A percentile compares a stretch with the other conserved stretches of the same genome.
These are phyloP conservation scores for Butyriboletus loyo DNA, from an alignment of 768 basidiomycete species.

Conservation along the genomic window DNA sequence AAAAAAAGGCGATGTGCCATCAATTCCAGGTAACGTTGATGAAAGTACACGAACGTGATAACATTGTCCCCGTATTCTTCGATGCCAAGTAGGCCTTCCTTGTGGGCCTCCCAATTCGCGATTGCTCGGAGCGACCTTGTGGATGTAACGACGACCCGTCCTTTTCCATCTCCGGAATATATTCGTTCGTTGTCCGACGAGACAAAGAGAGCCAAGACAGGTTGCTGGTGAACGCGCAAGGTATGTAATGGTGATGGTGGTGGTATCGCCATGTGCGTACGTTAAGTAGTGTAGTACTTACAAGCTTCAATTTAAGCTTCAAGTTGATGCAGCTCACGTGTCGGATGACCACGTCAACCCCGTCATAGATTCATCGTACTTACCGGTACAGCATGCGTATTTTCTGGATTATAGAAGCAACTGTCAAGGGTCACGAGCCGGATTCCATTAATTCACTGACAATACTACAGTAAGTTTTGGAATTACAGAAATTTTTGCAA, in stretches of 20 bases:
- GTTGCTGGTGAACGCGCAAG: constrained; percentile 67
- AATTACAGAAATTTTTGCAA: no score
- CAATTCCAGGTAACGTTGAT: not conserved
- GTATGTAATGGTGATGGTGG: constrained; percentile 68
- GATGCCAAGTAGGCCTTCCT: constrained; percentile 70
- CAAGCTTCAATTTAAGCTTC: no score
- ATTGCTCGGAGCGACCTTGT: constrained; percentile 73
- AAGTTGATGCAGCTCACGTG: no score
- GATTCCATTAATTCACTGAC: no score
- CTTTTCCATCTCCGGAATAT: constrained; percentile 83
- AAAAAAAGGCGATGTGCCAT: not conserved
- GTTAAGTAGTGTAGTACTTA: no score
- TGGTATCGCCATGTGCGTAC: constrained; percentile 5
- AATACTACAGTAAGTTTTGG: no score
- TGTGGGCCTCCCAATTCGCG: constrained; percentile 75
- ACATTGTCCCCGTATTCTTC: constrained; percentile 67
- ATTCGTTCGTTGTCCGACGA: constrained; percentile 75
- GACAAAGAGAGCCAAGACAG: constrained; percentile 58
- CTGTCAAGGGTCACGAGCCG: no score
- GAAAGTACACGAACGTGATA: constrained; percentile 65
- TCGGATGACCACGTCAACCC: not conserved
- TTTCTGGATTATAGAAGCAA: no score
- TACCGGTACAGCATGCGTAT: no score
- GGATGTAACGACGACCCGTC: constrained; percentile 74
- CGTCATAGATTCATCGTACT: no score